Evolutionary conservation across 176 grass and related monocot species (phyloP), one percentile per base, ranked within the genome.

Genomic region (Avena sativa): DNA sequence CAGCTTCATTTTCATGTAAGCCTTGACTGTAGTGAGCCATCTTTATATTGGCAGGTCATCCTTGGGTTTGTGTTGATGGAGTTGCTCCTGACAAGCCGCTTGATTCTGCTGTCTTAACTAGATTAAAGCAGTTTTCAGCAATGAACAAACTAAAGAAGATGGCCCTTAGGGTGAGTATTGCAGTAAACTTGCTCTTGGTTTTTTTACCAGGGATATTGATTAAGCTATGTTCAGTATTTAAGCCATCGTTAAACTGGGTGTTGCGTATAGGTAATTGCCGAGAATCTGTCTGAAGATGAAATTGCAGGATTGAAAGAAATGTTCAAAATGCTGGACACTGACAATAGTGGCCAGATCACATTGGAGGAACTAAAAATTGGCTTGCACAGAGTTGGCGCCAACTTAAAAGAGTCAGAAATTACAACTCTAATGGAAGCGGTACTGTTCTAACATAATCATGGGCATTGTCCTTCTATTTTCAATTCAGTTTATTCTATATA

Each of bases 341-440:
- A 98, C 50, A 95, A 98, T 78, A 98, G 96, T 89, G 96, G 96
- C 23, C 91, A 98, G 16, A 98, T 98, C 74, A 95, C 96, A n/a
- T 86, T 92, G 81, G 91, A 98, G 75, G 93, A 98, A 91, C 83
- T 98, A 69, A 98, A 89, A 87, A 74, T 15, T 59, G 96, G 96
- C 32, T 86, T 98, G 81, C 82, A 88, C 79, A 95, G 90, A 86
- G 86, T 94, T 78, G 96, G 96, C 86, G 93, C 96, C 40, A 94
- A 94, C 79, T 89, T 98, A 53, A 93, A 98, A 64, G 96, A 98
- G 12, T 91, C 93, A 0, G 96, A 98, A 92, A 98, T 98, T 86
- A 76, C 70, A 62, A 87, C 74, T 70, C 86, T 98, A 77, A 98
- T 98, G 96, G 91, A 92, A 67, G 96, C 96, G 72, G 96, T 98